Conservation (phyloP, 192 early-diverging fungal species). For the Phlyctochytrium bullatum region DNA sequence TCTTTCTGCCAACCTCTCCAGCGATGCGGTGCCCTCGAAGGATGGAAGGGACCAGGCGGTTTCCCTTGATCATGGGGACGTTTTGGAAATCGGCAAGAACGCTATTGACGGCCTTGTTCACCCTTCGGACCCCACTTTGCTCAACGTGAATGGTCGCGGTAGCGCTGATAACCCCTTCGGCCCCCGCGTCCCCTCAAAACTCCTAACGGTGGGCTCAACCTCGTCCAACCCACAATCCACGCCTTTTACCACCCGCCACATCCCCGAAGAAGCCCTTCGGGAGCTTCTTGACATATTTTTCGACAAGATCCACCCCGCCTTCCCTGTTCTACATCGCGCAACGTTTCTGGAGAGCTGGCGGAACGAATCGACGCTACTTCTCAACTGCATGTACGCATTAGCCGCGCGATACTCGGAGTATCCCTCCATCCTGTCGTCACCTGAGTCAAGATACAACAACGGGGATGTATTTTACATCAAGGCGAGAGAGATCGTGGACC, state of each 20-base stretch:
- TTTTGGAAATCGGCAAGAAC: too few species aligned
- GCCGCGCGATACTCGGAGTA: conserved; percentile 40
- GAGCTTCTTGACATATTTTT: conserved; percentile 34
- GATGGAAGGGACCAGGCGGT: too few species aligned
- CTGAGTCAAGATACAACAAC: not conserved
- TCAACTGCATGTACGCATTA: conserved; percentile 44
- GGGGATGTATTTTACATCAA: conserved; percentile 43
- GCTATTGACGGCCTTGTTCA: too few species aligned
- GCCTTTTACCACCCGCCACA: not conserved
- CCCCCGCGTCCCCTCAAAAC: not conserved
- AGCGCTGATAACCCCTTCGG: not conserved
- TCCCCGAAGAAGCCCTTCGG: conserved; percentile 32
- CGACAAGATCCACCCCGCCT: conserved; percentile 12
- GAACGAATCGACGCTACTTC: conserved; percentile 32
- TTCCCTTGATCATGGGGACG: too few species aligned
- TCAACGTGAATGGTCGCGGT: too few species aligned
- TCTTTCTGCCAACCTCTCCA: not conserved
- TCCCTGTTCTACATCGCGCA: conserved; percentile 31
- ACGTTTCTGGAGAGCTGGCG: conserved; percentile 20
- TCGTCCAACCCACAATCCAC: not conserved
- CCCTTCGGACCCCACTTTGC: too few species aligned
- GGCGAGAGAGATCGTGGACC: conserved; percentile 41
- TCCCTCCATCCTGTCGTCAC: conserved; percentile 16
- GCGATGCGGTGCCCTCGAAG: too few species aligned
- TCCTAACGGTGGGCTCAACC: not conserved